Evolutionary conservation across 1,284 basidiomycete species (phyloP).

Genomic region (Marasmius tenuissimus): DNA sequence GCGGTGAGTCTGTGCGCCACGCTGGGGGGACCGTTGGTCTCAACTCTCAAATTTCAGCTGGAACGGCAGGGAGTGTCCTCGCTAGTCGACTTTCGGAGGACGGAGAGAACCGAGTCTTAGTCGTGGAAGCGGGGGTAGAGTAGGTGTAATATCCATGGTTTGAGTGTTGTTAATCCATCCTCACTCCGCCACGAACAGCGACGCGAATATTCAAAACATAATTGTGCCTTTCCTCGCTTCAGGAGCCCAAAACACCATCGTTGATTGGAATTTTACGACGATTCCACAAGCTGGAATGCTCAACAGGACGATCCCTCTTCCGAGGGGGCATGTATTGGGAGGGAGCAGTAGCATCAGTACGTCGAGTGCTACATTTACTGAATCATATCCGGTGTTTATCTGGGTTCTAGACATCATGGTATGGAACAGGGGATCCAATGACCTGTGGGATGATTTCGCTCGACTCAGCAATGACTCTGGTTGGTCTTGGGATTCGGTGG

Average conservation of each 20-base stretch:
- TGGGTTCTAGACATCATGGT: constrained; percentile 22
- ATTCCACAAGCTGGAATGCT: constrained; percentile 3
- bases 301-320: background rate
- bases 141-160: background rate
- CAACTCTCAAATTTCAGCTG: background rate
- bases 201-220: background rate
- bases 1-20: background rate
- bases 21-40: background rate
- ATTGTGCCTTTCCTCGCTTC: background rate
- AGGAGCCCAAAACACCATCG: background rate
- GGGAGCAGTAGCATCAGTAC: constrained; percentile 5
- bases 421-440: constrained; percentile 27
- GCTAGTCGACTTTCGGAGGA: constrained; percentile 13
- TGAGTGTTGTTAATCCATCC: background rate
- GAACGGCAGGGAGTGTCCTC: constrained; percentile 11
- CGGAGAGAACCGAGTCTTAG: constrained; percentile 2
- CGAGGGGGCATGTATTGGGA: constrained; percentile 3
- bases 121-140: constrained; percentile 12
- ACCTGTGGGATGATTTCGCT: constrained; percentile 26
- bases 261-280: constrained; percentile 5
- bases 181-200: background rate
- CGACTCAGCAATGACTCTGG: constrained; percentile 22
- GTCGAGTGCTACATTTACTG: background rate
- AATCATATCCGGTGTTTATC: background rate
- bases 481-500: constrained; percentile 27